These are phyloP conservation scores for Lentinus tigrinus DNA, from an alignment of 768 basidiomycete species.

Conservation along the genomic window DNA sequence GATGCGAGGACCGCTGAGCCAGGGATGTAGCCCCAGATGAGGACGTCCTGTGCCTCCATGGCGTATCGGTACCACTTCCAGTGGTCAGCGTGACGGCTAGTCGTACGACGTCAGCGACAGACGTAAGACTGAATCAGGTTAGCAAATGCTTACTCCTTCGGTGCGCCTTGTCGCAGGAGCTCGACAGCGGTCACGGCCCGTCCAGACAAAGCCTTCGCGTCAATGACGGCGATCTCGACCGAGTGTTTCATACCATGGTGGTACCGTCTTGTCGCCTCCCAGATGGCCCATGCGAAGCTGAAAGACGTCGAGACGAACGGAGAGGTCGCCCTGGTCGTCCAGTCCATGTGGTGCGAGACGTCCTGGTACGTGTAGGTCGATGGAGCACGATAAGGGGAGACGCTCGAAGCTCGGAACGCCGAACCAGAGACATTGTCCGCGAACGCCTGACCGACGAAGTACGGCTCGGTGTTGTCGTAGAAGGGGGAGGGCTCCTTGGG, in stretches of 20 bases:
- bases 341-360: slow-evolving; percentile 70
- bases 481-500: slow-evolving; percentile 59
- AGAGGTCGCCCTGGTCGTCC: slow-evolving; percentile 71
- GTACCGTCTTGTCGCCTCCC: slow-evolving; percentile 79
- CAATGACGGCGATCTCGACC: slow-evolving; percentile 77
- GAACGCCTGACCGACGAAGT: slow-evolving; percentile 69
- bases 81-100: slow-evolving; percentile 60
- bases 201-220: slow-evolving; percentile 56
- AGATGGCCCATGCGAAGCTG: slow-evolving; percentile 79
- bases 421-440: slow-evolving; percentile 34
- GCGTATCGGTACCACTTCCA: slow-evolving; percentile 79
- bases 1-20: slow-evolving; percentile 65
- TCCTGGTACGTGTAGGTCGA: slow-evolving; percentile 51
- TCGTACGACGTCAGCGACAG: not conserved
- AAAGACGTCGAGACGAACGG: slow-evolving; percentile 75
- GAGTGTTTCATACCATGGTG: slow-evolving; percentile 71
- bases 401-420: slow-evolving; percentile 24
- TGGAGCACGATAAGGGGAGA: slow-evolving; percentile 27
- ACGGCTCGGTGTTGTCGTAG: slow-evolving; percentile 55
- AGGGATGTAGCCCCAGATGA: slow-evolving; percentile 69
- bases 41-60: slow-evolving; percentile 73
- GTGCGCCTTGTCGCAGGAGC: slow-evolving; percentile 50
- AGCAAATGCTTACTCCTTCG: slow-evolving; percentile 50
- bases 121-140: not conserved
- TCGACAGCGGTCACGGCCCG: slow-evolving; percentile 66